A percentile compares a stretch with the other conserved stretches of the same genome.
Conservation (phyloP, 345 rosid genomes). For the Eucalyptus coolabah region DNA sequence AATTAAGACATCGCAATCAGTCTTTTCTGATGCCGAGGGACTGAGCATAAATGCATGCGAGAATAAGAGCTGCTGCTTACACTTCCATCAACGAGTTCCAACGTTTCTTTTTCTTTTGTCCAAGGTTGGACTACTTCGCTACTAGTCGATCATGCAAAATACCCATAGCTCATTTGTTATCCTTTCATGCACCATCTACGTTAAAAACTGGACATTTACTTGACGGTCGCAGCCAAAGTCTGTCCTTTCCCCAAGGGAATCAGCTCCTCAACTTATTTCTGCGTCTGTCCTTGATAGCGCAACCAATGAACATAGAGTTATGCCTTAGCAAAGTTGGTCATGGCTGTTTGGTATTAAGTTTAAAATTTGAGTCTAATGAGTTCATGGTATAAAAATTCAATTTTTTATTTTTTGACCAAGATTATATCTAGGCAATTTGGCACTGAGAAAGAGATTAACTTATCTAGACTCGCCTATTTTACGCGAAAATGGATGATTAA, state of each 20-base stretch:
- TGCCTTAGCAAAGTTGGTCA: background rate
- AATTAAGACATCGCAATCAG: background rate
- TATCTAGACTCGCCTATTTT: background rate
- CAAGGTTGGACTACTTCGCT: background rate
- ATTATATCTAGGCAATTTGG: background rate
- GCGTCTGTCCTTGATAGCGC: background rate
- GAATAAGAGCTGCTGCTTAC: background rate
- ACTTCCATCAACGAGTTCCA: background rate
- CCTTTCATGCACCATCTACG: background rate
- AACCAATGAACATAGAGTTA: background rate
- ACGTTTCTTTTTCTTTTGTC: background rate
- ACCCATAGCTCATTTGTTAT: background rate
- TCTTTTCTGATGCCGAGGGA: background rate
- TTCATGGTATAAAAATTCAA: background rate
- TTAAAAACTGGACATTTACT: background rate
- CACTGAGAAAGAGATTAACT: background rate
- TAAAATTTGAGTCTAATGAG: background rate
- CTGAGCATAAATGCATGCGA: background rate
- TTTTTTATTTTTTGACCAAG: background rate
- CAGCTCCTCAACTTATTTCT: background rate
- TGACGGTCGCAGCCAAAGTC: background rate
- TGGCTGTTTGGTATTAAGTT: rapidly evolving
- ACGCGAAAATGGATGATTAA: background rate
- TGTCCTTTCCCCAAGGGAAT: background rate
- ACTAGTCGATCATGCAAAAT: background rate